These are phyloP conservation scores for Lachancea kluyveri DNA, from an alignment of 805 yeast genomes.

Conservation along the genomic window DNA sequence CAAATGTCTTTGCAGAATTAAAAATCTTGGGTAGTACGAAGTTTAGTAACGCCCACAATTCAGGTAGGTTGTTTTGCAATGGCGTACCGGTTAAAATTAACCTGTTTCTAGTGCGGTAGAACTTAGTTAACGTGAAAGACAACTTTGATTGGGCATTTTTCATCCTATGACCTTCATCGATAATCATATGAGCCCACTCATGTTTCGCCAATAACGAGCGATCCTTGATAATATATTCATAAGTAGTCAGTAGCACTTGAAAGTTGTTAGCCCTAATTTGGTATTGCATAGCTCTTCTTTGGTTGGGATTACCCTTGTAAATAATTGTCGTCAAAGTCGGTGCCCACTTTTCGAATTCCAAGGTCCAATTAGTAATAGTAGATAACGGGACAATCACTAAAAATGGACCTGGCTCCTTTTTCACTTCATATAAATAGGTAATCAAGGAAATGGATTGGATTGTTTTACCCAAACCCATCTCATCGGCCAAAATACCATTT, in stretches of 20 bases:
- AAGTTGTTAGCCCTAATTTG: constrained; percentile 64
- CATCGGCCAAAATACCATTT: constrained; percentile 97
- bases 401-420: constrained; percentile 62
- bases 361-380: constrained; percentile 78
- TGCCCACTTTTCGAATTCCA: constrained; percentile 86
- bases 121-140: constrained; percentile 62
- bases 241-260: constrained; percentile 73
- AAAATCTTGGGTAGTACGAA: constrained; percentile 79
- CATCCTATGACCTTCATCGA: constrained; percentile 90
- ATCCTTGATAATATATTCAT: constrained; percentile 75
- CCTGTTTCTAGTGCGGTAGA: constrained; percentile 69
- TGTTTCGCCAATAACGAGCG: constrained; percentile 62
- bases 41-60: constrained; percentile 77
- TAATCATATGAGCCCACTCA: constrained; percentile 80
- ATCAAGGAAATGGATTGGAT: constrained; percentile 73
- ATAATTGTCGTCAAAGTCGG: constrained; percentile 67
- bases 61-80: constrained; percentile 77
- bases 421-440: constrained; percentile 62
- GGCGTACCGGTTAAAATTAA: constrained; percentile 86
- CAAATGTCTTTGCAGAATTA: constrained; percentile 80
- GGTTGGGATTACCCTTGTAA: constrained; percentile 72
- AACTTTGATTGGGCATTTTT: constrained; percentile 72
- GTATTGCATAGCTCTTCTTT: constrained; percentile 58
- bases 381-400: constrained; percentile 79
- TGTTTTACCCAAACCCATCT: constrained; percentile 98